phyloP scores from a whole-genome alignment of 441 rosid species.

The Adansonia gregorii region DNA sequence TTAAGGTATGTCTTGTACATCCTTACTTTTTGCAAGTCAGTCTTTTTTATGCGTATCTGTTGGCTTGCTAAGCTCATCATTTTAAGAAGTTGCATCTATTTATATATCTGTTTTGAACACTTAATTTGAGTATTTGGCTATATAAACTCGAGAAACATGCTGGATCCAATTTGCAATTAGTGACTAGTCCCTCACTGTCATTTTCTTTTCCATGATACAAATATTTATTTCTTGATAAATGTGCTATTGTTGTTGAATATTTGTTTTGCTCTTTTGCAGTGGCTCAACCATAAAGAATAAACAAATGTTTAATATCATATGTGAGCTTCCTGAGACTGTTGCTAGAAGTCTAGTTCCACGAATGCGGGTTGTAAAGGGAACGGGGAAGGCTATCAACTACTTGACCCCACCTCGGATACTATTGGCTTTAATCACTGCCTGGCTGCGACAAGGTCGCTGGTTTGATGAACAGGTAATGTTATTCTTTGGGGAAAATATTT shows the following conservation, averaged over 20 bases:
- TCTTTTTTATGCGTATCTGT: background rate
- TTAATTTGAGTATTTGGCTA: background rate
- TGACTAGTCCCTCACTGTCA: background rate
- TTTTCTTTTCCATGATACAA: background rate
- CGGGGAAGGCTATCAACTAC: slow-evolving; percentile 76
- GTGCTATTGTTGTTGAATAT: background rate
- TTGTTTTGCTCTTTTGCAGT: slow-evolving; percentile 42
- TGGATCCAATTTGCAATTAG: background rate
- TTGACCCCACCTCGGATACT: slow-evolving; percentile 91
- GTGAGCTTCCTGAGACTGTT: slow-evolving; percentile 94
- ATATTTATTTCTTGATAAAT: background rate
- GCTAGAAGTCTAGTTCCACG: slow-evolving; percentile 91
- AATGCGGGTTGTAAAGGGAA: slow-evolving; percentile 79
- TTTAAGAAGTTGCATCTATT: background rate
- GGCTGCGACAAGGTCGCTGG: slow-evolving; percentile 94
- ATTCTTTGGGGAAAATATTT: slow-evolving; percentile 23
- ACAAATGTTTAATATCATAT: slow-evolving; percentile 88
- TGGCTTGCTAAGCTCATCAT: slow-evolving; percentile 2
- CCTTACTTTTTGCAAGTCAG: background rate
- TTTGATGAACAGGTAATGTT: slow-evolving; percentile 82
- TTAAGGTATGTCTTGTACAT: slow-evolving; percentile 52
- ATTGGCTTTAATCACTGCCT: slow-evolving; percentile 84
- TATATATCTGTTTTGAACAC: background rate
- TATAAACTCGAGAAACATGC: background rate
- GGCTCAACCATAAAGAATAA: slow-evolving; percentile 77